Evolutionary conservation across 2,329 filamentous ascomycete species (phyloP), one percentile per base, ranked within the genome.

Genomic region (Aspergillus luchuensis): DNA sequence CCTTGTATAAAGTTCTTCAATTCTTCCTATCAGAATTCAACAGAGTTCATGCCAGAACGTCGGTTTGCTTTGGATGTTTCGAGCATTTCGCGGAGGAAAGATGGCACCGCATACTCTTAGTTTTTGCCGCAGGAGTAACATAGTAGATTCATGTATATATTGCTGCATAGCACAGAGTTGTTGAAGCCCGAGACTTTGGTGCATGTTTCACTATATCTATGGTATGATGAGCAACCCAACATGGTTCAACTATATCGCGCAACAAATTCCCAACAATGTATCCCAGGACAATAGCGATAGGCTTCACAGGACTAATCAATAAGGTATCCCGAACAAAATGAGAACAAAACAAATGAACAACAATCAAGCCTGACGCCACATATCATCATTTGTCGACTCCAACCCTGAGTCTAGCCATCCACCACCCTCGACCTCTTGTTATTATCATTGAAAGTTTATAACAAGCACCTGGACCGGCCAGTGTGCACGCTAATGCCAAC

Each of bases 1-100:
- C 54, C 55, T 43, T 64, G 61, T 64, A 62, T 61, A 66, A 56
- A 59, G 50, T 52, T 43, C 51, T 49, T 48, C 47, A 51, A 39
- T 56, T 53, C 45, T 38, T 36, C 11, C 55, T 43, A 33, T 57
- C 10, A 41, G 28, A 23, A 33, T 47, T 55, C 33, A 13, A 17
- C 19, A 47, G 36, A 19, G 19, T 43, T 45, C 25, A 30, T 36
- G 13, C 45, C 33, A 47, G 19, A 39, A 45, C 41, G 17, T 56
- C 15, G 17, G 15, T 33, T 4, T 21, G 25, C 25, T 17, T 45
- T 10, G 19, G 3, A 21, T 23, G 2, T 45, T 45, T 6, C 13
- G 19, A 23, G 6, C 4, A 15, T 23, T 4, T 28, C 25, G 25
- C 25, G 25, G 25, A 28, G 25, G 7, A 28, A 28, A 2, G 25